phyloP scores from a whole-genome alignment of 2,329 filamentous ascomycete species.

The Coniochaeta pulveracea region DNA sequence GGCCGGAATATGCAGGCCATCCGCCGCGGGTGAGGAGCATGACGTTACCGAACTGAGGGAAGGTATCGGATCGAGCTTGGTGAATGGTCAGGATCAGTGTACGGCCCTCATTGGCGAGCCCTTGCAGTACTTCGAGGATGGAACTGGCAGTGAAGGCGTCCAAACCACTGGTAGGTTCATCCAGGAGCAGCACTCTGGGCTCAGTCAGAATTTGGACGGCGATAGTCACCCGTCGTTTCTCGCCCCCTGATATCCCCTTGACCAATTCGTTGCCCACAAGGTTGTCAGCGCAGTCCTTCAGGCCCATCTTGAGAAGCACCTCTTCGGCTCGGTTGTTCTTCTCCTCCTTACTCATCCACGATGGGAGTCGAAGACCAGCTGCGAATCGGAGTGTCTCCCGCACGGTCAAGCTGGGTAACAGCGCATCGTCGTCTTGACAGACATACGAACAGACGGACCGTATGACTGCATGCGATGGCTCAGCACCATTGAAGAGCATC shows the following conservation, averaged over 20 bases:
- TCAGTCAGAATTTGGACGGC: slow-evolving; percentile 69
- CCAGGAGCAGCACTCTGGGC: slow-evolving; percentile 59
- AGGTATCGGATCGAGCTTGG: slow-evolving; percentile 63
- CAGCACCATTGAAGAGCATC: slow-evolving; percentile 58
- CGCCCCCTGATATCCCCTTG: slow-evolving; percentile 71
- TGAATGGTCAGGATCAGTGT: slow-evolving; percentile 71
- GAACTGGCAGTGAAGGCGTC: slow-evolving; percentile 71
- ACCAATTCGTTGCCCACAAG: slow-evolving; percentile 60
- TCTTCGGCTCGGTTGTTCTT: slow-evolving; percentile 60
- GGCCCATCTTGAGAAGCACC: slow-evolving; percentile 60
- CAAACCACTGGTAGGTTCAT: slow-evolving; percentile 66
- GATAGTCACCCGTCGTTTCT: slow-evolving; percentile 68
- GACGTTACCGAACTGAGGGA: slow-evolving; percentile 59
- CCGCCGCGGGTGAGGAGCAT: slow-evolving; percentile 62
- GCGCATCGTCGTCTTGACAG: slow-evolving; percentile 66
- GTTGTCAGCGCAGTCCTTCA: slow-evolving; percentile 70
- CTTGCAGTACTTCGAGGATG: slow-evolving; percentile 62
- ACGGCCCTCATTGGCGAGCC: slow-evolving; percentile 60
- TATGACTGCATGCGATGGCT: slow-evolving; percentile 57
- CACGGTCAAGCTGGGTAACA: slow-evolving; percentile 64
- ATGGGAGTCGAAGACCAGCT: slow-evolving; percentile 58
- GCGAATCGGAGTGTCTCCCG: slow-evolving; percentile 63
- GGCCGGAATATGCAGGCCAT: slow-evolving; percentile 54
- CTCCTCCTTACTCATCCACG: slow-evolving; percentile 57
- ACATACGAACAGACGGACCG: slow-evolving; percentile 66